A percentile compares a stretch with the other conserved stretches of the same genome.
Conservation (phyloP, 306 rosid genomes). For the Fagus crenata region DNA sequence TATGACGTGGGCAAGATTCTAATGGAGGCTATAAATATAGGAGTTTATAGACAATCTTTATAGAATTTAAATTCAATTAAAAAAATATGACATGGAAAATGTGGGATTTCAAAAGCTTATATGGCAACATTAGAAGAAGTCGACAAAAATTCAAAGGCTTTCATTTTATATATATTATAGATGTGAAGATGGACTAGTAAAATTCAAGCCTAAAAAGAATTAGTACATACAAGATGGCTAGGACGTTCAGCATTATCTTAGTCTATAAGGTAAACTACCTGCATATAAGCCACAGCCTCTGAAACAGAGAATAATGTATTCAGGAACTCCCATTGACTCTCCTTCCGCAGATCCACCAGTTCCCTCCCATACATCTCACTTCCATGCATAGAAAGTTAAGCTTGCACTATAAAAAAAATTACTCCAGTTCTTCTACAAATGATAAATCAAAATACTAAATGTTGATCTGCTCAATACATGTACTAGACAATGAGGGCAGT, state of each 20-base stretch:
- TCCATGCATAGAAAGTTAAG: slow-evolving; percentile 61
- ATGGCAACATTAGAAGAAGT: too few relatives aligned
- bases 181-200: neutral
- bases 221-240: neutral
- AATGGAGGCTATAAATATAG: too few relatives aligned
- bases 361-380: slow-evolving; percentile 98
- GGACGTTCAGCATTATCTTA: neutral
- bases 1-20: too few relatives aligned
- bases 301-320: slow-evolving; percentile 95
- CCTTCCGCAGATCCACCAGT: slow-evolving; percentile 91
- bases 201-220: neutral
- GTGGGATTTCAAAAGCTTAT: too few relatives aligned
- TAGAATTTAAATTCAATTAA: too few relatives aligned
- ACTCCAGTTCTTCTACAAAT: slow-evolving; percentile 26
- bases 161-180: too few relatives aligned
- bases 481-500: slow-evolving; percentile 2
- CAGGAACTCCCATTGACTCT: slow-evolving; percentile 90
- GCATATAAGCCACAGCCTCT: slow-evolving; percentile 99
- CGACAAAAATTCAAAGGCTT: too few relatives aligned
- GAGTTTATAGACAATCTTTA: too few relatives aligned
- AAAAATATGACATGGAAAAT: too few relatives aligned
- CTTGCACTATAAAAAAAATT: slow-evolving; percentile 39
- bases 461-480: neutral
- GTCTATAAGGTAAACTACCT: slow-evolving; percentile 47
- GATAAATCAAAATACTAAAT: slow-evolving; percentile 21